Conservation (phyloP, 2,329 filamentous ascomycete genomes). For the Colletotrichum filicis region DNA sequence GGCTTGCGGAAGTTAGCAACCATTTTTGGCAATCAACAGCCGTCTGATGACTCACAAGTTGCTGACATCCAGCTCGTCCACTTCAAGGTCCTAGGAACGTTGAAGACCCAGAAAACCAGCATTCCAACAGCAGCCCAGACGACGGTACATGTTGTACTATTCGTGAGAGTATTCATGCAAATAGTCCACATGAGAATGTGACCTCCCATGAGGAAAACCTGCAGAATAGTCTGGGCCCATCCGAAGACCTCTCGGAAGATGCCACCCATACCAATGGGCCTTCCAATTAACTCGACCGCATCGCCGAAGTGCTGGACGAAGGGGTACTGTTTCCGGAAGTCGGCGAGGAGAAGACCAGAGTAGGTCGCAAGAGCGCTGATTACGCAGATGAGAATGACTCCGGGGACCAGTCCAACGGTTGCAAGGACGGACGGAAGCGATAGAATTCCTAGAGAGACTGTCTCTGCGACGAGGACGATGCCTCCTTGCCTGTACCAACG, state of each 20-base stretch:
- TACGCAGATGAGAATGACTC: constrained; percentile 77
- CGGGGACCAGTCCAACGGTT: constrained; percentile 77
- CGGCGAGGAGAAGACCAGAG: constrained; percentile 64
- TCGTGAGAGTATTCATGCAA: constrained; percentile 72
- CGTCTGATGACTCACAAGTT: constrained; percentile 50
- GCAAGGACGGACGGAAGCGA: constrained; percentile 82
- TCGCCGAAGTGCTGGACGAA: constrained; percentile 75
- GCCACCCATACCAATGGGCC: constrained; percentile 57
- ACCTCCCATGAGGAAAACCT: constrained; percentile 75
- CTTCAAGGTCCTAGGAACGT: constrained; percentile 70
- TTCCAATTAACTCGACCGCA: constrained; percentile 67
- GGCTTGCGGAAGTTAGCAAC: constrained; percentile 40
- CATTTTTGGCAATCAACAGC: not conserved
- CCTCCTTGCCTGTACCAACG: constrained; percentile 51
- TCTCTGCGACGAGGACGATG: constrained; percentile 56
- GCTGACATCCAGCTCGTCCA: constrained; percentile 72
- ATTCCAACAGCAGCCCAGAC: constrained; percentile 71
- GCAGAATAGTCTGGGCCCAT: constrained; percentile 68
- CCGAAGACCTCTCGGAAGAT: constrained; percentile 70
- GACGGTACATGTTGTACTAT: constrained; percentile 70
- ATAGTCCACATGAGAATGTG: constrained; percentile 77
- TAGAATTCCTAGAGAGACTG: constrained; percentile 64
- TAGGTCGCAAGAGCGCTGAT: constrained; percentile 75
- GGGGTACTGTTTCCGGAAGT: constrained; percentile 77
- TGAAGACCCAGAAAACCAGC: constrained; percentile 67